Base-by-base conservation (phyloP, 2,329 filamentous ascomycete genomes). In the Colletotrichum orbiculare region DNA sequence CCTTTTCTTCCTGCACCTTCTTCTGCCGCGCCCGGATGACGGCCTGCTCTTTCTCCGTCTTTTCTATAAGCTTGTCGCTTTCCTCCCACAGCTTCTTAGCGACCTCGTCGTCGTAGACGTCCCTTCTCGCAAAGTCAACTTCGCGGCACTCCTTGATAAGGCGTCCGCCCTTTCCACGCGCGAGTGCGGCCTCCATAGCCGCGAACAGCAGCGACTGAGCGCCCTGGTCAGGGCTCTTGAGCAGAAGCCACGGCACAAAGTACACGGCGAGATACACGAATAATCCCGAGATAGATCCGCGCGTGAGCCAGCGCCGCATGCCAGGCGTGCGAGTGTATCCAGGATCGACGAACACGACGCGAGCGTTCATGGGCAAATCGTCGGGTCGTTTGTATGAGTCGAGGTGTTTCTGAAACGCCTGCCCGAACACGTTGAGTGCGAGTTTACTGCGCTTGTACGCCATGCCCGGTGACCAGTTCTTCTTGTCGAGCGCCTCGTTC, bases 401-500 rank as follows among this genome's bases (percentile, higher is more conserved):
- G 50, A 99, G 83, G 75, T 97, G 95, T 75, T 97, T 96, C 79
- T 98, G 95, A 76, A 95, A 97, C 8, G 95, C 91, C 53, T 91
- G 87, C 0, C 92, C 94, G 74, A 99, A 98, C 13, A 91, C 88
- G 84, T 95, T 96, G 49, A 97, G 83, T 0, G 96, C 93, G 35
- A 98, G 82, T 83, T 90, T 85, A 81, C 85, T 87, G 78, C 86
- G 81, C 73, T 91, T 82, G 72, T 90, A 92, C 15, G 87, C 86
- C 46, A 78, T 83, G 4, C 78, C 76, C 0, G 88, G 82, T 0
- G 86, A 82, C 84, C 87, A 89, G 52, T 78, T 78, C 52, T 83
- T 79, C 45, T 82, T 78, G 10, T 79, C 77, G 25, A 83, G 58
- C 66, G 78, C 82, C 8, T 87, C 85, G 50, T 84, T 84, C 17